phyloP scores from a whole-genome alignment of 345 rosid genomes.

The Eucalyptus tenuipes region DNA sequence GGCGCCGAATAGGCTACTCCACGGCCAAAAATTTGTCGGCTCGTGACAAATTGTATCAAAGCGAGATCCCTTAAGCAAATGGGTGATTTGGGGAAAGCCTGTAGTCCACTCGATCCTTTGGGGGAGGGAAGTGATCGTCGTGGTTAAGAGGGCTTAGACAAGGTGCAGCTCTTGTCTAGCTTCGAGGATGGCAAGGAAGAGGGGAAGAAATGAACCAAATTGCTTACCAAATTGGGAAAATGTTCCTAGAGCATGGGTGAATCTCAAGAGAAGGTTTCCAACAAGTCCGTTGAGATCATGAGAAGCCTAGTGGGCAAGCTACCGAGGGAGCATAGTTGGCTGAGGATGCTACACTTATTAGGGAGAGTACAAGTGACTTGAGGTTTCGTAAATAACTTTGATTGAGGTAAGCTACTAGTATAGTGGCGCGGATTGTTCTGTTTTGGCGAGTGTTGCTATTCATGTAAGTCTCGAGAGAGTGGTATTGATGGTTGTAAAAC shows the following conservation, averaged over 20 bases:
- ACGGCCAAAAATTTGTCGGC: neutral
- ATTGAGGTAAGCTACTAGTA: neutral
- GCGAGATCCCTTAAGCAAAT: neutral
- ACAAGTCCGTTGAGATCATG: neutral
- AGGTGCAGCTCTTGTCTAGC: neutral
- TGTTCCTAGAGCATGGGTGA: neutral
- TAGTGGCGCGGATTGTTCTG: rapidly evolving
- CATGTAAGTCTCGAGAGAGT: neutral
- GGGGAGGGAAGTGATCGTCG: neutral
- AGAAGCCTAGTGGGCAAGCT: neutral
- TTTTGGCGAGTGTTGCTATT: neutral
- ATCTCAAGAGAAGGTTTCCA: neutral
- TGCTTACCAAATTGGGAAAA: neutral
- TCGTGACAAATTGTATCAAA: neutral
- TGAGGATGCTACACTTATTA: neutral
- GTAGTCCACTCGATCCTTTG: neutral
- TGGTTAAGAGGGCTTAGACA: neutral
- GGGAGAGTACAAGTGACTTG: neutral
- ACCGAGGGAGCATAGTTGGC: neutral
- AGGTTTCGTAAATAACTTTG: too few relatives aligned
- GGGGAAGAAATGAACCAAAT: neutral
- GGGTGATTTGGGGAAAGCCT: neutral
- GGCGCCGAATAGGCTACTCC: rapidly evolving
- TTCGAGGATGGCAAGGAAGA: neutral
- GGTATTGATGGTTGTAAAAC: neutral